Evolutionary conservation across 805 yeast species (phyloP), one percentile per base, ranked within the genome.

Genomic region (Saccharomycopsis synnaedendra): DNA sequence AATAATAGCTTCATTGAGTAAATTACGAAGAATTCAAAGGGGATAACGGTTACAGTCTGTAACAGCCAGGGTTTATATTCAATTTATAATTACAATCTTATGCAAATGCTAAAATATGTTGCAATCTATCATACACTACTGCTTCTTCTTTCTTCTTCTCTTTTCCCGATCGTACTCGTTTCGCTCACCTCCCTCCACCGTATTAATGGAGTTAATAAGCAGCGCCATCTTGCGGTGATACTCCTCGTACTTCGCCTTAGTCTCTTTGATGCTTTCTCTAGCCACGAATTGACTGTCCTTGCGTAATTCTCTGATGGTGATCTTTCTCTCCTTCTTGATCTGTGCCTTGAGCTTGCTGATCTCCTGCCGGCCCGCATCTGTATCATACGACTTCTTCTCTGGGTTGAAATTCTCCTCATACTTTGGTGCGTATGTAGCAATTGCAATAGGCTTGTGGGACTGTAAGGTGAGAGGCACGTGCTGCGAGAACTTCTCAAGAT

Each of bases 341-440:
- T 85, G 86, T 27, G 83, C 80, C 65, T 76, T 78, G 70, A 90
- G 75, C 72, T 93, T 93, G 62, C 73, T 74, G 56, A 85, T 66
- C 64, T 93, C 97, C 56, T 80, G 85, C 64, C 93, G 75, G 51
- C 82, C 80, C 56, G 80, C 73, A 62, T 89, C 84, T 45, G 83
- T 75, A 63, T 90, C 96, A 63, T 87, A 84, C 5, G 94, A 85
- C 68, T 85, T 89, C 76, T 80, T 85, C 61, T 87, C 96, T 48
- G 96, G 96, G 67, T 89, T 90, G 76, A 82, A 93, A 70, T 88
- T 87, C 59, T 87, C 97, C 66, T 90, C 97, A 62, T 83, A 93
- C 65, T 85, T 81, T 55, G 99, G 99, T 36, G 88, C 83, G 58
- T 75, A 75, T 2, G 95, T 75, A 39, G 88, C 81, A 59, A 93